phyloP scores from a whole-genome alignment of 164 flowering plant genomes.

The Brasenia schreberi region DNA sequence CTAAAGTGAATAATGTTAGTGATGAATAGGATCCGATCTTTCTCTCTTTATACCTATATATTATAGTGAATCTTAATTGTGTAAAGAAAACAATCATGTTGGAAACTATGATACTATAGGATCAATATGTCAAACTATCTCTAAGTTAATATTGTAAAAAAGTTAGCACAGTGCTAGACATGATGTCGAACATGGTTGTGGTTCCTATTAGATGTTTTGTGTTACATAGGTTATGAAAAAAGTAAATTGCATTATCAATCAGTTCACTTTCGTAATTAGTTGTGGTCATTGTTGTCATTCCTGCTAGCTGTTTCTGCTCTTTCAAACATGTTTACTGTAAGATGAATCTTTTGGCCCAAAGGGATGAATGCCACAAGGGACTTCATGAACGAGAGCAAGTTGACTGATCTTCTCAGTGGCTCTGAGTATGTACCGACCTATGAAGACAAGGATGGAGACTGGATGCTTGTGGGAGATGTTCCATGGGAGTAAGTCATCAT shows the following conservation, averaged over 20 bases:
- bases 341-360: slow-evolving; percentile 10
- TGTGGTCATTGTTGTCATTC: neutral
- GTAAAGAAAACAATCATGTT: too few species aligned
- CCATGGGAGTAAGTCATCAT: slow-evolving; percentile 69
- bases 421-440: slow-evolving; percentile 75
- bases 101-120: too few species aligned
- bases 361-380: slow-evolving; percentile 66
- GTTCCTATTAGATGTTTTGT: neutral
- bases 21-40: too few species aligned
- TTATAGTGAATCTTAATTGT: too few species aligned
- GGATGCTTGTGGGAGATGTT: slow-evolving; percentile 92
- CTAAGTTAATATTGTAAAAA: too few species aligned
- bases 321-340: neutral
- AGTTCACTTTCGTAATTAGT: neutral
- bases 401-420: slow-evolving; percentile 59
- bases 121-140: too few species aligned
- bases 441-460: slow-evolving; percentile 85
- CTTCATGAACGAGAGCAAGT: slow-evolving; percentile 75
- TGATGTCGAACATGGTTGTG: too few species aligned
- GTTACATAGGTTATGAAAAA: neutral
- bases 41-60: too few species aligned
- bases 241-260: neutral
- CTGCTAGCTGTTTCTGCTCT: neutral
- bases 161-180: too few species aligned
- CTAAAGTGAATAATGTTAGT: too few species aligned